Percentiles rank a stretch among this genome's conserved stretches.
phyloP scores from a whole-genome alignment of 73 alveolate species.

The Urostyla sp. region DNA sequence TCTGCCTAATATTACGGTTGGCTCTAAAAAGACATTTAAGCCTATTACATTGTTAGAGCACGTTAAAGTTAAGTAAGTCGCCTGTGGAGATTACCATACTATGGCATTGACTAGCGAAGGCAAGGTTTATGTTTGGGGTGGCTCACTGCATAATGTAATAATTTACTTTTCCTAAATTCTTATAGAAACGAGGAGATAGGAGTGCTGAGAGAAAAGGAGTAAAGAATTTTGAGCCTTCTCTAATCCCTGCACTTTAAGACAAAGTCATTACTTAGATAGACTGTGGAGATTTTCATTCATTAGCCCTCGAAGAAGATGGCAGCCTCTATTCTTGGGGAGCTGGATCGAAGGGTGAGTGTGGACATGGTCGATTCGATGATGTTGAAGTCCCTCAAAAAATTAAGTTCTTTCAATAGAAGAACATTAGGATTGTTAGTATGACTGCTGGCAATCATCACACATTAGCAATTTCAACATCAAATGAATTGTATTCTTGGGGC shows the following conservation, averaged over 20 bases:
- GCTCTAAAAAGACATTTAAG: conserved; percentile 44
- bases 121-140: conserved; percentile 81
- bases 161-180: background rate
- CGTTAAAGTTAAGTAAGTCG: conserved; percentile 22
- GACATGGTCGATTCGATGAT: conserved; percentile 94
- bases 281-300: conserved; percentile 98
- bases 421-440: conserved; percentile 68
- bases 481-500: conserved; percentile 96
- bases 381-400: conserved; percentile 81
- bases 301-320: conserved; percentile 93
- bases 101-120: conserved; percentile 62
- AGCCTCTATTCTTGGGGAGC: conserved; percentile 98
- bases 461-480: conserved; percentile 85
- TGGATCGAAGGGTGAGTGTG: conserved; percentile 98
- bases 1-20: conserved; percentile 61
- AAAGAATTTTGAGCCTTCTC: conserved; percentile 60
- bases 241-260: conserved; percentile 59
- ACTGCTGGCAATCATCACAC: conserved; percentile 98
- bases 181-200: conserved; percentile 87
- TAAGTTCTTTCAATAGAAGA: conserved; percentile 78
- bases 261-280: conserved; percentile 80
- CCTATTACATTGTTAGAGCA: conserved; percentile 30
- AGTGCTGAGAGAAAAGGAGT: conserved; percentile 26
- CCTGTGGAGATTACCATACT: conserved; percentile 77
- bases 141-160: conserved; percentile 83